Evolutionary conservation across 2,329 filamentous ascomycete genomes (phyloP).

Genomic region (Colletotrichum australisinense): DNA sequence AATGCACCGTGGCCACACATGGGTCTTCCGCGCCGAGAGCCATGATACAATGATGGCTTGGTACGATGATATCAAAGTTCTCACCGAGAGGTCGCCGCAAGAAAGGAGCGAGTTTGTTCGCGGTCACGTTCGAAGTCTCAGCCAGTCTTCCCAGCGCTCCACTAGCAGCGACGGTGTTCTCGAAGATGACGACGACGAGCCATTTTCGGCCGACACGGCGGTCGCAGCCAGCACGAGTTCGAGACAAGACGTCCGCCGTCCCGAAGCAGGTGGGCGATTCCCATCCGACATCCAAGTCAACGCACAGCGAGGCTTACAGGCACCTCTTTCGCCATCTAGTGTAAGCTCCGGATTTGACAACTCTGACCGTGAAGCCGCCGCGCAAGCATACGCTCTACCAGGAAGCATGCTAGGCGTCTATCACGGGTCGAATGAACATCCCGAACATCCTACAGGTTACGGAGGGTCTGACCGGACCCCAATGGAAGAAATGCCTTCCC

Average conservation of each 20-base stretch:
- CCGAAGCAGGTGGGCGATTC: constrained; percentile 95
- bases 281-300: constrained; percentile 93
- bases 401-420: constrained; percentile 2
- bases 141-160: constrained; percentile 71
- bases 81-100: constrained; percentile 90
- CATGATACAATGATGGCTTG: constrained; percentile 98
- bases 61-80: constrained; percentile 90
- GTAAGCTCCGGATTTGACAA: constrained; percentile 72
- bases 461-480: constrained; percentile 57
- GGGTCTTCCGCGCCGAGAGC: constrained; percentile 78
- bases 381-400: constrained; percentile 67
- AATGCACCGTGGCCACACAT: constrained; percentile 85
- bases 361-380: constrained; percentile 68
- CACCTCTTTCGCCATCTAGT: constrained; percentile 83
- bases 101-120: constrained; percentile 90
- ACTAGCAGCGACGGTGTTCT: constrained; percentile 81
- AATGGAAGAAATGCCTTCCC: constrained; percentile 61
- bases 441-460: constrained; percentile 48
- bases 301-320: constrained; percentile 81
- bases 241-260: constrained; percentile 71
- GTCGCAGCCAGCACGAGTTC: constrained; percentile 63
- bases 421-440: neutral
- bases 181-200: constrained; percentile 75
- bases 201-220: constrained; percentile 67
- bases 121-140: constrained; percentile 82